Evolutionary conservation across 2,329 filamentous ascomycete species (phyloP).

Genomic region (Ceratocystis cacaofunesta): DNA sequence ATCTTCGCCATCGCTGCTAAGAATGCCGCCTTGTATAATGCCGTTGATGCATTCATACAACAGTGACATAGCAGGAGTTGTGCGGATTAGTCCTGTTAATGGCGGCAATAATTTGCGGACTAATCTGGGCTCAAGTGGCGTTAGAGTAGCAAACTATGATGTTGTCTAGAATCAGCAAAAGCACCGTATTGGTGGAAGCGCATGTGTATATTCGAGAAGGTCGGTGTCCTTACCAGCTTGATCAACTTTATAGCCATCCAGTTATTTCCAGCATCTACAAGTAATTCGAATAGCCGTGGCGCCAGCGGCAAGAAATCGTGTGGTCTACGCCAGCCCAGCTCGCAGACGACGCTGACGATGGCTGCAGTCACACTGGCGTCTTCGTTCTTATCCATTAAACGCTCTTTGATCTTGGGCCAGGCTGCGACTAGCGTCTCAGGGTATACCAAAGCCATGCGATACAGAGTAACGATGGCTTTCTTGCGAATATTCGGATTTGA

Average conservation of each 20-base stretch:
- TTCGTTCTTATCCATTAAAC: constrained; percentile 76
- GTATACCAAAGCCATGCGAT: constrained; percentile 87
- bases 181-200: not conserved
- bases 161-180: not conserved
- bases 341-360: constrained; percentile 92
- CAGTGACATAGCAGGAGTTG: constrained; percentile 93
- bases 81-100: constrained; percentile 81
- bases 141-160: constrained; percentile 75
- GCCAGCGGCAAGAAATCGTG: constrained; percentile 88
- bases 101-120: constrained; percentile 85
- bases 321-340: constrained; percentile 84
- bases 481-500: constrained; percentile 77
- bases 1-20: constrained; percentile 66
- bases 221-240: constrained; percentile 55
- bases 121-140: constrained; percentile 77
- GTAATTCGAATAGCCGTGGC: constrained; percentile 76
- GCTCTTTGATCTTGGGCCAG: constrained; percentile 96
- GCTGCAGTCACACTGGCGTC: constrained; percentile 88
- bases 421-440: constrained; percentile 82
- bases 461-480: constrained; percentile 90
- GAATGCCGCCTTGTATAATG: constrained; percentile 89
- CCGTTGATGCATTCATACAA: constrained; percentile 97
- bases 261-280: constrained; percentile 88
- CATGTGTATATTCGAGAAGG: not conserved
- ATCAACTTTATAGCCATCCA: constrained; percentile 99